Evolutionary conservation across 768 basidiomycete genomes (phyloP), one percentile per base, ranked within the genome.

Genomic region (Tulasnella sp.): DNA sequence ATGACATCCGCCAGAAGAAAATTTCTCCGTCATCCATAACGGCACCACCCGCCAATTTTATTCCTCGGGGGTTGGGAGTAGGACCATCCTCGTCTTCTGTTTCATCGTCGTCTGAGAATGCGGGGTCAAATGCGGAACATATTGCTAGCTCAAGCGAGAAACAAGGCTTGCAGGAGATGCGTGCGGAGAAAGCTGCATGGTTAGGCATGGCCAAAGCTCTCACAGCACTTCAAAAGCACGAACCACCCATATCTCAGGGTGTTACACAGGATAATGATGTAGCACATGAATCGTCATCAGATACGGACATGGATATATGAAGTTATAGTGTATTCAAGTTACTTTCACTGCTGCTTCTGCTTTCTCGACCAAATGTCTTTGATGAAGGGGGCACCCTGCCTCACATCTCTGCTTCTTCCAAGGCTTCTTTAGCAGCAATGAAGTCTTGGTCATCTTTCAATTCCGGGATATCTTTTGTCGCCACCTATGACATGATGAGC

Each of bases 401-500:
- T 55, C 22, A 61, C 55, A 40, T 70, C 59, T 40, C 61, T 58
- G 25, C 41, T 42, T 34, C 40, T 29, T 35, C 43, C 33, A 53
- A 16, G 7, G 51, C 48, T n/a, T 50, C 28, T 32, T 54, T 29
- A 8, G 51, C 51, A 22, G 48, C 27, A 6, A 49, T 31, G 12
- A 53, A 27, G 48, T 53, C 45, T 13, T n/a, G 8, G 27, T 53
- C 51, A n/a, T 24, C 46, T 10, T 19, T 28, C 27, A 48, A 6
- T 13, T 27, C 46, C 37, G 63, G 55, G 9, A 61, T 60, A 19
- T 58, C 52, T 58, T 58, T 61, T 46, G 71, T 72, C 32, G 62
- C 59, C 40, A 65, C 64, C 76, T 78, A 53, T 8, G 24, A 16
- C 15, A 24, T 12, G 29, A 40, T 25, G 13, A 24, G 28, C n/a